Conservation (phyloP, 768 basidiomycete genomes). For the Agaricus sinodeliciosus region DNA sequence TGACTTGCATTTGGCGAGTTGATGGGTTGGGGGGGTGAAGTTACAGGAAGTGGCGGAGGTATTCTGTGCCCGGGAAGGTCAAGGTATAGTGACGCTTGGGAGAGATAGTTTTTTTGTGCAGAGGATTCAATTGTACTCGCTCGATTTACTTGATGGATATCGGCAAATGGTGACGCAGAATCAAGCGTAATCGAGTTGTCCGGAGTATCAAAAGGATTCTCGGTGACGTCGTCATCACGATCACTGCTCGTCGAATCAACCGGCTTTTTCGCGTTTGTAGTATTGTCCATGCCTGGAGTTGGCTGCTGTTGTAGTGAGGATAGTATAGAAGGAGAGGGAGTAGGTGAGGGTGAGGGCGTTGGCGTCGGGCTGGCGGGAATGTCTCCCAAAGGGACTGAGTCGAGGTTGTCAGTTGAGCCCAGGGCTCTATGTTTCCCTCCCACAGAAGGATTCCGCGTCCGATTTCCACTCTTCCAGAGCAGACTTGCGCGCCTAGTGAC, state of each 20-base stretch:
- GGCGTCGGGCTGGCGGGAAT: conserved; percentile 35
- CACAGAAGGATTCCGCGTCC: conserved; percentile 22
- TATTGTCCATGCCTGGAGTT: background rate
- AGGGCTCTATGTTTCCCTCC: conserved; percentile 38
- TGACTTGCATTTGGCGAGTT: conserved; percentile 15
- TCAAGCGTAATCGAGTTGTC: conserved; percentile 13
- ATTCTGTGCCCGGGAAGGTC: conserved; percentile 43
- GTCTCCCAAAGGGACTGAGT: conserved; percentile 49
- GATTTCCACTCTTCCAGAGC: conserved; percentile 43
- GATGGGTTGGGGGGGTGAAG: conserved; percentile 18
- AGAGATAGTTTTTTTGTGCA: conserved; percentile 1
- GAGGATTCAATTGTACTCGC: conserved; percentile 11
- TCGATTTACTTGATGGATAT: conserved; percentile 20
- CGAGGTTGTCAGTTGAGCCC: conserved; percentile 44
- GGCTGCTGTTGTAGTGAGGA: background rate
- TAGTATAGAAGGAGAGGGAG: background rate
- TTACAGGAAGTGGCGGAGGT: conserved; percentile 30
- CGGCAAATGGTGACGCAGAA: conserved; percentile 44
- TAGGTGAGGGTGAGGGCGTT: conserved; percentile 28
- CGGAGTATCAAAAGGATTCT: conserved; percentile 9
- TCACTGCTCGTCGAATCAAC: background rate
- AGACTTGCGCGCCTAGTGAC: conserved; percentile 54
- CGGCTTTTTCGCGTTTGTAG: background rate
- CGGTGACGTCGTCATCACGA: background rate
- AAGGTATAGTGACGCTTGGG: conserved; percentile 49